Evolutionary conservation across 2,329 filamentous ascomycete species (phyloP).

Genomic region (Calycina marina): DNA sequence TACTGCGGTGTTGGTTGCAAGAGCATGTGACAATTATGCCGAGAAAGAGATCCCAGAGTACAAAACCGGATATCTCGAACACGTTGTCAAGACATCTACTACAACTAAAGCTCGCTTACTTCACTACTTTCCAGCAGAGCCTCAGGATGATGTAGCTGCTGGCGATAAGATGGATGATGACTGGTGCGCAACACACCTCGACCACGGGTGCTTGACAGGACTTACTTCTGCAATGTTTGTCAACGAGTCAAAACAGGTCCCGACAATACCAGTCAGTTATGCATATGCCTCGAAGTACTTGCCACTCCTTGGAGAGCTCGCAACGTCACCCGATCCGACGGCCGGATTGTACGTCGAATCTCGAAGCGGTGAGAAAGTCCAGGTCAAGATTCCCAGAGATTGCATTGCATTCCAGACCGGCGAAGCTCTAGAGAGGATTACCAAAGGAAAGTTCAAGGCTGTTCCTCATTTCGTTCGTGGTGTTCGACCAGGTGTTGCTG

Average conservation of each 20-base stretch:
- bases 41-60: slow-evolving; percentile 66
- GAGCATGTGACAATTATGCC: slow-evolving; percentile 81
- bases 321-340: slow-evolving; percentile 62
- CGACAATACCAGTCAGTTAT: slow-evolving; percentile 20
- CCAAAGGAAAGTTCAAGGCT: slow-evolving; percentile 77
- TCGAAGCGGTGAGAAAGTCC: slow-evolving; percentile 66
- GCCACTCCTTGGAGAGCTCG: slow-evolving; percentile 52
- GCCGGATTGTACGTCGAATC: slow-evolving; percentile 93
- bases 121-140: slow-evolving; percentile 71
- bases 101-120: slow-evolving; percentile 84
- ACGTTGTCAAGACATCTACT: slow-evolving; percentile 69
- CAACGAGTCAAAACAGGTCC: slow-evolving; percentile 46
- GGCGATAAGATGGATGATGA: slow-evolving; percentile 51
- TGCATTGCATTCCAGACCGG: slow-evolving; percentile 95
- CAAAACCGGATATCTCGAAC: slow-evolving; percentile 64
- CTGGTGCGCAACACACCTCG: slow-evolving; percentile 86
- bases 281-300: slow-evolving; percentile 22
- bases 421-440: slow-evolving; percentile 82
- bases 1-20: slow-evolving; percentile 72
- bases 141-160: slow-evolving; percentile 22
- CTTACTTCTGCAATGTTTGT: slow-evolving; percentile 94
- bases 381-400: slow-evolving; percentile 81
- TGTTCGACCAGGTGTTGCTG: slow-evolving; percentile 36
- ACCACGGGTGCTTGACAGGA: slow-evolving; percentile 88
- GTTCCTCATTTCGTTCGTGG: slow-evolving; percentile 93